Base-by-base conservation (phyloP, 2,329 filamentous ascomycete genomes). In the Fusarium miscanthi region DNA sequence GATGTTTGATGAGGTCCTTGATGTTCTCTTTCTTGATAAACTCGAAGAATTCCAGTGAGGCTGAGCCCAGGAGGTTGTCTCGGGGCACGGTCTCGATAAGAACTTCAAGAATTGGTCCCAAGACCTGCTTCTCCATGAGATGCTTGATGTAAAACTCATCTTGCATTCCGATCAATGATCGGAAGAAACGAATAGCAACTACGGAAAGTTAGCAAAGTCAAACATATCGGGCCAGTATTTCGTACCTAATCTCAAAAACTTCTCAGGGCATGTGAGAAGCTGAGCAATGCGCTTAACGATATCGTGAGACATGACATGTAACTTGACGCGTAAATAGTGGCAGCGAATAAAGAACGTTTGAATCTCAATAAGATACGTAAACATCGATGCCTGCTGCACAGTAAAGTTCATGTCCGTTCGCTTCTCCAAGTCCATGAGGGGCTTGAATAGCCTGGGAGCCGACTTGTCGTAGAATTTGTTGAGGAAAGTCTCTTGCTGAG, bases 101-200 rank as follows among this genome's bases (percentile, higher is more conserved):
- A 41, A 98, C 91, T 74, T 96, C 90, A 19, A 99, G 85, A 38
- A 98, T 93, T 2, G 94, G 93, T 43, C 92, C 93, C 66, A 98
- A 91, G 0, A 96, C 90, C 66, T 91, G 90, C 79, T 95, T 92
- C 74, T 94, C 90, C 31, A 92, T 92, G 75, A 98, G 89, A 76
- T 97, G 92, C 59, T 91, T 92, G 77, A 94, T 91, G 80, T 98
- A 97, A 76, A 96, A 97, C 60, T 97, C 94, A 79, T 98, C 95
- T 78, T 96, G 92, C 41, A 97, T 87, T 49, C 91, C 91, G 64
- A 98, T 88, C 68, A 97, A 89, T 48, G 93, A 93, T 38, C 95
- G 93, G 84, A 98, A 95, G 83, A 97, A 98, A 80, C 97, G 96
- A 74, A 99, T 88, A 10, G 95, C 94, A 76, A 94, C 93, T 95